Evolutionary conservation across 768 basidiomycete species (phyloP).

Genomic region (Amanita inopinata): DNA sequence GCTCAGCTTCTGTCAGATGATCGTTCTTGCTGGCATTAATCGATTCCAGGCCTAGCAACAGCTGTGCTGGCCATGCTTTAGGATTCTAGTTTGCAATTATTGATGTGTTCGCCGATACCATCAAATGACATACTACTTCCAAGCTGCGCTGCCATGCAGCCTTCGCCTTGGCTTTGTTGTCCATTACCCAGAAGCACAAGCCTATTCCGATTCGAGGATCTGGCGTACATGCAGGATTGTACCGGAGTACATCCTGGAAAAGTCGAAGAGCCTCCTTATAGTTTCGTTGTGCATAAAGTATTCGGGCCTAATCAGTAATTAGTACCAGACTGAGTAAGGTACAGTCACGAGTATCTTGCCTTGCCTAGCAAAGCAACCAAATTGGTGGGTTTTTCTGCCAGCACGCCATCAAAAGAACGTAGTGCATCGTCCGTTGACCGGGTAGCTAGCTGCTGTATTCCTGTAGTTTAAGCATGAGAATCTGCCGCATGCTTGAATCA

Average conservation of each 20-base stretch:
- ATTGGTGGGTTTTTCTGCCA: slow-evolving; percentile 75
- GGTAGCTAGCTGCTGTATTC: slow-evolving; percentile 73
- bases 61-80: slow-evolving; percentile 64
- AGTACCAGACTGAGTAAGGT: background rate
- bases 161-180: slow-evolving; percentile 72
- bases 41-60: slow-evolving; percentile 79
- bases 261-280: slow-evolving; percentile 72
- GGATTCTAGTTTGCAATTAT: slow-evolving; percentile 46
- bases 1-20: slow-evolving; percentile 50
- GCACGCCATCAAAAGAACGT: slow-evolving; percentile 71
- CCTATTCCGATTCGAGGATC: slow-evolving; percentile 97
- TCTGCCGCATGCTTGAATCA: background rate
- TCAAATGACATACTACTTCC: slow-evolving; percentile 56
- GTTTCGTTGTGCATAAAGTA: slow-evolving; percentile 71
- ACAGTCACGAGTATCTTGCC: slow-evolving; percentile 28
- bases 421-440: slow-evolving; percentile 77
- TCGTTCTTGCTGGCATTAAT: slow-evolving; percentile 80
- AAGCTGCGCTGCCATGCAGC: slow-evolving; percentile 87
- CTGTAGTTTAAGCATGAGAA: slow-evolving; percentile 26
- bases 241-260: slow-evolving; percentile 77
- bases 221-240: slow-evolving; percentile 72
- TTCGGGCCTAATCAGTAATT: slow-evolving; percentile 53
- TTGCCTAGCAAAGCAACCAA: slow-evolving; percentile 83
- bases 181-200: slow-evolving; percentile 85
- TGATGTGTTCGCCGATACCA: background rate